These are phyloP conservation scores for Ceratorhiza oryzae-sativae DNA, from an alignment of 1,284 basidiomycete genomes.

Conservation along the genomic window DNA sequence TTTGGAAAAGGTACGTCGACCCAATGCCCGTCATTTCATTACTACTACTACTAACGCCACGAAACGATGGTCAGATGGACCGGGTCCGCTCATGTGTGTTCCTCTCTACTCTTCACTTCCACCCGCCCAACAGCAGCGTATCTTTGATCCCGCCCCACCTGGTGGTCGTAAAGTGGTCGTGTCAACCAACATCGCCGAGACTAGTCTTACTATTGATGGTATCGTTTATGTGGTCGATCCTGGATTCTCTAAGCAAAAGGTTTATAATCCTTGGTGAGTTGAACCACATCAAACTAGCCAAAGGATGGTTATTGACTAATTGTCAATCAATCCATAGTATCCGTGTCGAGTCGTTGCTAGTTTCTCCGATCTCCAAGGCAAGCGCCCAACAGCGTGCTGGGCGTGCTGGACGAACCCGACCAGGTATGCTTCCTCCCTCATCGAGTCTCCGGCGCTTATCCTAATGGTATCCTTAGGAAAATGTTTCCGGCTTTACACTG, in stretches of 20 bases:
- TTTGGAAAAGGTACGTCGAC: conserved; percentile 21
- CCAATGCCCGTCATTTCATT: not conserved
- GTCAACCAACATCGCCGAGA: conserved; percentile 98
- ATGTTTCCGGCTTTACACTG: conserved; percentile 96
- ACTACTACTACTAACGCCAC: conserved; percentile 55
- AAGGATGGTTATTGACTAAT: not conserved
- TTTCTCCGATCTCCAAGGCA: conserved; percentile 96
- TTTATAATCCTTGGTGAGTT: conserved; percentile 77
- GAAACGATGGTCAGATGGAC: conserved; percentile 69
- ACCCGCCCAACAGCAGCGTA: conserved; percentile 91
- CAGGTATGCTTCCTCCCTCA: conserved; percentile 48
- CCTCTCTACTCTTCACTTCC: conserved; percentile 95
- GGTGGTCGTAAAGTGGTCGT: conserved; percentile 94
- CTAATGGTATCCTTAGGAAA: conserved; percentile 65
- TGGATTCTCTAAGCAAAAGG: conserved; percentile 94
- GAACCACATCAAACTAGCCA: not conserved
- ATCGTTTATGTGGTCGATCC: conserved; percentile 99
- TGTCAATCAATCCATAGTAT: conserved; percentile 50
- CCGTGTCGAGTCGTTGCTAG: conserved; percentile 92
- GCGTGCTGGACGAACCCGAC: conserved; percentile 82
- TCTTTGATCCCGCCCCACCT: conserved; percentile 91
- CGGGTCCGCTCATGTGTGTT: conserved; percentile 87
- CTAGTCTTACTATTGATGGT: conserved; percentile 96
- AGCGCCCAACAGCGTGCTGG: conserved; percentile 96
- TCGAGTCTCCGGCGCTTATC: not conserved